Conservation (phyloP, 768 basidiomycete species). For the Mrakia blollopis region DNA sequence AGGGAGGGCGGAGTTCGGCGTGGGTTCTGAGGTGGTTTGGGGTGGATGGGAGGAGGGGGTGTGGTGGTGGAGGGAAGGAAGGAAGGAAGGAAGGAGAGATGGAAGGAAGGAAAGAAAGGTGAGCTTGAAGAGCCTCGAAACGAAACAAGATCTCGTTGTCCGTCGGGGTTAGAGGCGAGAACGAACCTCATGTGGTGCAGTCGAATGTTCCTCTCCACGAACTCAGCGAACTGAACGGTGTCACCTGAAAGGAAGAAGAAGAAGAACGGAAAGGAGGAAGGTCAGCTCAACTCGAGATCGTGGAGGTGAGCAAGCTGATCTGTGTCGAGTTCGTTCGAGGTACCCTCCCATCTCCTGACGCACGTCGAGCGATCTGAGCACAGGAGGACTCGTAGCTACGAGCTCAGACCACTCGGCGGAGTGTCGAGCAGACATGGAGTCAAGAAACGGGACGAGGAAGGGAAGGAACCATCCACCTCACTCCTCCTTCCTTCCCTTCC, state of each 20-base stretch:
- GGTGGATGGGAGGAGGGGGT: neutral
- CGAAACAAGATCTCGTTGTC: too few species aligned
- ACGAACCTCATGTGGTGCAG: slow-evolving; percentile 81
- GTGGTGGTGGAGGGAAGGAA: neutral
- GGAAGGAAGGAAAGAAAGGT: neutral
- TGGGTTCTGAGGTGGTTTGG: slow-evolving; percentile 52
- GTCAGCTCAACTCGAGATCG: neutral
- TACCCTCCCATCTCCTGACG: too few species aligned
- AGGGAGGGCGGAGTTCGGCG: slow-evolving; percentile 78
- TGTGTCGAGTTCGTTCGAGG: neutral
- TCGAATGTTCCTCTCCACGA: slow-evolving; percentile 88
- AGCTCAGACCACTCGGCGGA: too few species aligned
- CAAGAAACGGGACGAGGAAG: slow-evolving; percentile 29
- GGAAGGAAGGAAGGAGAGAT: neutral
- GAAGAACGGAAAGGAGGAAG: neutral
- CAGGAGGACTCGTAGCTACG: too few species aligned
- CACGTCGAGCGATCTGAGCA: too few species aligned
- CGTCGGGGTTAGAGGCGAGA: neutral
- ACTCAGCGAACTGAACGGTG: slow-evolving; percentile 94
- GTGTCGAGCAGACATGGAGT: too few species aligned
- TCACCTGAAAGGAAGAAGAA: slow-evolving; percentile 58
- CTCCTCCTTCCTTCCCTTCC: neutral
- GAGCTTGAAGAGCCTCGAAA: neutral
- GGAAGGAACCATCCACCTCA: neutral
- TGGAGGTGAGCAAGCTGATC: slow-evolving; percentile 13